phyloP scores from a whole-genome alignment of 208 protist species.

The Vickermania spadyakhi region DNA sequence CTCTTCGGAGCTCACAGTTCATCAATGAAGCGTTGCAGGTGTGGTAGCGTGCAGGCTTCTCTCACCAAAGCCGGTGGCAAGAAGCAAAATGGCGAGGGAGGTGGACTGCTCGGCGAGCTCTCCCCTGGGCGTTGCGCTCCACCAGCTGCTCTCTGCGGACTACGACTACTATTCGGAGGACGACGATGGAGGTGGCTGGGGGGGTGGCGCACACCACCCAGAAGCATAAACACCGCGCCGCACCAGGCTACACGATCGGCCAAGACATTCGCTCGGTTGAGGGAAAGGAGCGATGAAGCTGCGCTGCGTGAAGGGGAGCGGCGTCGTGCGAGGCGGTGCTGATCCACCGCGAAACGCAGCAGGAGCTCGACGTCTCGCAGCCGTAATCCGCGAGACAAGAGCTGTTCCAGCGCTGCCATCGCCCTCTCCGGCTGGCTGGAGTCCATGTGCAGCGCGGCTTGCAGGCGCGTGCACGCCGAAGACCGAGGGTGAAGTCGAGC shows the following conservation, averaged over 20 bases:
- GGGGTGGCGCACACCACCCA: neutral
- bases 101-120: too few relatives aligned
- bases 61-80: neutral
- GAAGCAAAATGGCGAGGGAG: neutral
- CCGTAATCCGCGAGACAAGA: neutral
- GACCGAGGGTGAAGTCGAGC: neutral
- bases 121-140: too few relatives aligned
- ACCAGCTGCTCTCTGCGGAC: too few relatives aligned
- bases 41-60: neutral
- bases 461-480: neutral
- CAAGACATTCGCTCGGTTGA: neutral
- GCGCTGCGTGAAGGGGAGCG: too few relatives aligned
- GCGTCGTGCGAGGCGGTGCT: neutral
- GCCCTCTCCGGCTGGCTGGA: neutral
- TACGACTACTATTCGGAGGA: too few relatives aligned
- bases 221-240: neutral
- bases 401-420: neutral
- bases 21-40: slow-evolving; percentile 6
- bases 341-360: neutral
- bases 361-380: neutral
- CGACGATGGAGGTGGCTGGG: neutral
- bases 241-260: neutral
- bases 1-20: neutral
- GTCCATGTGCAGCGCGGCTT: neutral
- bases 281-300: too few relatives aligned